phyloP scores from a whole-genome alignment of 2,329 filamentous ascomycete species.

The Beauveria australis region DNA sequence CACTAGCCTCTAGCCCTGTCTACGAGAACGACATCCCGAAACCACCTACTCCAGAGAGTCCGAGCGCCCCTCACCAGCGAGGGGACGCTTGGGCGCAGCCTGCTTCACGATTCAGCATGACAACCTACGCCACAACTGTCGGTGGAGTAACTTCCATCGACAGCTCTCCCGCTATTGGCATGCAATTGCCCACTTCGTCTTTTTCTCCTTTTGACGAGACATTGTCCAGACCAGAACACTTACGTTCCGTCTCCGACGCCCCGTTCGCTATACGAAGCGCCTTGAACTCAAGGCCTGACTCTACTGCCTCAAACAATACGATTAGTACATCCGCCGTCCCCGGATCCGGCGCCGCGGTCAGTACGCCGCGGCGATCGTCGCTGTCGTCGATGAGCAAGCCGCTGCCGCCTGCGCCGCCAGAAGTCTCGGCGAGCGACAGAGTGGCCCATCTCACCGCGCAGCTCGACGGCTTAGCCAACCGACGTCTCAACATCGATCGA shows the following conservation, averaged over 20 bases:
- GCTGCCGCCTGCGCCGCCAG: conserved; percentile 53
- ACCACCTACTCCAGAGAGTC: conserved; percentile 19
- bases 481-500: conserved; percentile 61
- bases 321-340: background rate
- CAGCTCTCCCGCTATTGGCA: background rate
- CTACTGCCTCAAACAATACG: background rate
- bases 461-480: conserved; percentile 56
- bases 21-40: conserved; percentile 24
- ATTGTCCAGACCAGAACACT: background rate
- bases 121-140: conserved; percentile 48
- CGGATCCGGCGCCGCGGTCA: background rate
- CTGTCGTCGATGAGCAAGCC: conserved; percentile 43
- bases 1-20: conserved; percentile 27
- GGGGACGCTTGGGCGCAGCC: conserved; percentile 39
- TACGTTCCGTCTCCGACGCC: background rate
- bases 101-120: conserved; percentile 55
- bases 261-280: background rate
- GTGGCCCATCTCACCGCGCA: conserved; percentile 59
- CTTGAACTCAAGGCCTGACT: background rate
- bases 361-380: conserved; percentile 15
- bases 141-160: conserved; percentile 12
- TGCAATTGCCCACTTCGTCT: background rate
- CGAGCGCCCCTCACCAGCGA: conserved; percentile 17
- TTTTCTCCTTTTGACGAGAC: background rate
- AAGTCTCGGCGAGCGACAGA: conserved; percentile 51